phyloP scores from a whole-genome alignment of 202 grass and related monocot genomes.

The Carex arenaria region DNA sequence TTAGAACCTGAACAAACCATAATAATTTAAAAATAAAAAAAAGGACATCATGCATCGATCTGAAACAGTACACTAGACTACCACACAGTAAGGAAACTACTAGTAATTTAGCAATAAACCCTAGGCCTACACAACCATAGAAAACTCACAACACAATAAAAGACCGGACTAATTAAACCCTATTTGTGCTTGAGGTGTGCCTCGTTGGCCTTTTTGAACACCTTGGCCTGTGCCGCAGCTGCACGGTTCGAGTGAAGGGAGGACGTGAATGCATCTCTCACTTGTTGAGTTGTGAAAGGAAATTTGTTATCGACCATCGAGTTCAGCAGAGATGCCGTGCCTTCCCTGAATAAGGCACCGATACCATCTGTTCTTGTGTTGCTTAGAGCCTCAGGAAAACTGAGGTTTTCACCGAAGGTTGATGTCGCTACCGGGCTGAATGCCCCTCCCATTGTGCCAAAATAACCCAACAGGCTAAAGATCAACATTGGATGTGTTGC shows the following conservation, averaged over 20 bases:
- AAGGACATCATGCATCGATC: background rate
- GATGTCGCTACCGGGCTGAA: slow-evolving; percentile 45
- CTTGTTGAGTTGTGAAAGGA: slow-evolving; percentile 57
- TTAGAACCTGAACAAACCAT: slow-evolving; percentile 13
- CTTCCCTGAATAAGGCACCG: slow-evolving; percentile 77
- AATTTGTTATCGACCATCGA: slow-evolving; percentile 64
- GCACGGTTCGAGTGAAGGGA: slow-evolving; percentile 34
- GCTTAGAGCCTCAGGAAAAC: slow-evolving; percentile 60
- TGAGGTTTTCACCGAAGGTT: slow-evolving; percentile 55
- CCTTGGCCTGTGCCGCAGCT: slow-evolving; percentile 51
- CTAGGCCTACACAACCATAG: background rate
- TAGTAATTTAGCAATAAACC: background rate
- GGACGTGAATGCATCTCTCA: slow-evolving; percentile 54
- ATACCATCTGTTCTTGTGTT: slow-evolving; percentile 64
- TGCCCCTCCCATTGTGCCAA: slow-evolving; percentile 40
- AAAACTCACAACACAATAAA: background rate
- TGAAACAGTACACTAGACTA: slow-evolving; percentile 4
- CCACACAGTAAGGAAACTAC: slow-evolving; percentile 6
- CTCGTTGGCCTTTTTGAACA: slow-evolving; percentile 78
- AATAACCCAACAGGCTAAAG: slow-evolving; percentile 60
- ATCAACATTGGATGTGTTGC: slow-evolving; percentile 57
- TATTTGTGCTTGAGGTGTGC: slow-evolving; percentile 23
- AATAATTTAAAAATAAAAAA: slow-evolving; percentile 5
- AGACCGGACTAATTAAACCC: background rate
- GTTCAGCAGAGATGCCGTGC: slow-evolving; percentile 83